phyloP scores from a whole-genome alignment of 2,329 filamentous ascomycete genomes.

The Xylariomycetidae sp. region DNA sequence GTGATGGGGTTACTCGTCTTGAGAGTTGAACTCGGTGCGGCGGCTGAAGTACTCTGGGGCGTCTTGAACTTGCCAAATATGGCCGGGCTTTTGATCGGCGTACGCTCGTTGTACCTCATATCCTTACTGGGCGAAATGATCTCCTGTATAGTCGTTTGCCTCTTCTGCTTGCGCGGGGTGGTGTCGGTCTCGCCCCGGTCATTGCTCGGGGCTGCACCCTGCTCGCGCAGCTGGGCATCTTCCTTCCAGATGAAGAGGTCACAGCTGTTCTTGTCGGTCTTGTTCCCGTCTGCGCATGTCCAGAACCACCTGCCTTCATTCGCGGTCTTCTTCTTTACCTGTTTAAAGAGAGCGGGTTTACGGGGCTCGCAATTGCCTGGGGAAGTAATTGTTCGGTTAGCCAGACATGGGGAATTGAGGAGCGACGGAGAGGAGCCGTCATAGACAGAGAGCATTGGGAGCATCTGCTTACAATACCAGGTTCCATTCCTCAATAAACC shows the following conservation, averaged over 20 bases:
- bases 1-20: neutral
- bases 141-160: slow-evolving; percentile 24
- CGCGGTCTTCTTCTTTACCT: slow-evolving; percentile 42
- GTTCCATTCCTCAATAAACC: too few relatives aligned
- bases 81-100: slow-evolving; percentile 11
- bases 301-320: slow-evolving; percentile 52
- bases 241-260: slow-evolving; percentile 56
- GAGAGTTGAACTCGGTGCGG: neutral
- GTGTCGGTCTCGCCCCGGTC: slow-evolving; percentile 35
- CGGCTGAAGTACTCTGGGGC: neutral
- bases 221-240: slow-evolving; percentile 44
- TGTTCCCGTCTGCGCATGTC: slow-evolving; percentile 46
- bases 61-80: slow-evolving; percentile 7
- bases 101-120: slow-evolving; percentile 11
- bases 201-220: slow-evolving; percentile 38
- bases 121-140: slow-evolving; percentile 20
- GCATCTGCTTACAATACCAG: too few relatives aligned
- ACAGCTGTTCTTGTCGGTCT: slow-evolving; percentile 38
- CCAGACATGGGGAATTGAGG: too few relatives aligned
- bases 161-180: slow-evolving; percentile 12
- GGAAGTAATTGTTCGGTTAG: too few relatives aligned
- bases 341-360: slow-evolving; percentile 43
- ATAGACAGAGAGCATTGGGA: too few relatives aligned
- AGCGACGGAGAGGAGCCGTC: too few relatives aligned
- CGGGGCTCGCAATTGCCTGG: slow-evolving; percentile 47